Evolutionary conservation across 768 basidiomycete genomes (phyloP).

Genomic region (Tremella yokohamensis): DNA sequence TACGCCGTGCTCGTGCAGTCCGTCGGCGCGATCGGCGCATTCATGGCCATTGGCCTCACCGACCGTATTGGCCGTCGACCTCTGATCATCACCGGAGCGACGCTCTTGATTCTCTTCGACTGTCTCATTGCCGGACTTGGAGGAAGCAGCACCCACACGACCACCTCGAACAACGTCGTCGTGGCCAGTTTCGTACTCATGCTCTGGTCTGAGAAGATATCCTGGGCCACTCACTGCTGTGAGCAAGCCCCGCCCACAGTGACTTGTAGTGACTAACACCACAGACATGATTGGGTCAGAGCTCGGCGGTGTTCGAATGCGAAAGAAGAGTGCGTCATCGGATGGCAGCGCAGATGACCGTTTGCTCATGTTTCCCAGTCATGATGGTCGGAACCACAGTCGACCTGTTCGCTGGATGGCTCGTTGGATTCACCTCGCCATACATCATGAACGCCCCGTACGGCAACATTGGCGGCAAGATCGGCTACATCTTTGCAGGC

Average conservation of each 20-base stretch:
- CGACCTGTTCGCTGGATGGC: constrained; percentile 19
- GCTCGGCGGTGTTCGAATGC: constrained; percentile 27
- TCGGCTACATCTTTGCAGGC: constrained; percentile 18
- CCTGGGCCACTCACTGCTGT: constrained; percentile 15
- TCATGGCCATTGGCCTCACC: constrained; percentile 14
- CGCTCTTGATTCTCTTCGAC: constrained; percentile 12
- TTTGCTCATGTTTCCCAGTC: neutral
- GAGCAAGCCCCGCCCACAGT: neutral
- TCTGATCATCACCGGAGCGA: constrained; percentile 11
- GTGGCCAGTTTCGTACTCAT: constrained; percentile 19
- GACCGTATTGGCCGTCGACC: constrained; percentile 18
- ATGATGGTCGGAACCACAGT: constrained; percentile 6
- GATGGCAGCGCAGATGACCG: neutral
- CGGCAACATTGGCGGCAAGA: constrained; percentile 10
- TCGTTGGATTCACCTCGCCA: constrained; percentile 14
- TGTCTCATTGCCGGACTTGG: constrained; percentile 15
- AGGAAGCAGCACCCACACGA: constrained; percentile 1
- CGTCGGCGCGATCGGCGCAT: constrained; percentile 9
- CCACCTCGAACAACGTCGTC: constrained; percentile 7
- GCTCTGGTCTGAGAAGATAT: constrained; percentile 18
- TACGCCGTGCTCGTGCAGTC: constrained; percentile 16
- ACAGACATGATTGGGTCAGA: constrained; percentile 16
- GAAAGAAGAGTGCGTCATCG: constrained; percentile 18
- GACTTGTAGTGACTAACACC: constrained; percentile 4
- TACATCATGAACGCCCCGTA: constrained; percentile 14